These are phyloP conservation scores for Aspergillus sp. DNA, from an alignment of 2,329 filamentous ascomycete species.

Conservation along the genomic window DNA sequence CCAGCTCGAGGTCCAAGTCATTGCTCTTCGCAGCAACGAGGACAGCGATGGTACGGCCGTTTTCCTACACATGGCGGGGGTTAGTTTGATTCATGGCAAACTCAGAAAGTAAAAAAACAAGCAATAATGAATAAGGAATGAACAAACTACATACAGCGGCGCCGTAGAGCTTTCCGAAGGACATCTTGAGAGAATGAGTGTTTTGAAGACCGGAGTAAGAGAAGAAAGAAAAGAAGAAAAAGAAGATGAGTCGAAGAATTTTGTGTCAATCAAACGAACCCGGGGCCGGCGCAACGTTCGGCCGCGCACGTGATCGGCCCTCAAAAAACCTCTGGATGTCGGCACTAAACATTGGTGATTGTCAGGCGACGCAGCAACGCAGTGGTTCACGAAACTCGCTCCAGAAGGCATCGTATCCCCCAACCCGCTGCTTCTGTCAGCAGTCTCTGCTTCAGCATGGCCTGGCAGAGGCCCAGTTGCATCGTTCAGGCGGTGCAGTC, in stretches of 20 bases:
- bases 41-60: constrained; percentile 82
- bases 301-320: constrained; percentile 16
- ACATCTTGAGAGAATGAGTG: constrained; percentile 54
- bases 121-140: constrained; percentile 3
- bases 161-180: constrained; percentile 97
- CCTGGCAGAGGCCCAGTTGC: constrained; percentile 29
- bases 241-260: constrained; percentile 16
- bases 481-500: constrained; percentile 28
- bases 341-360: background rate
- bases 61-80: constrained; percentile 52
- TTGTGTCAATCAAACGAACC: constrained; percentile 18
- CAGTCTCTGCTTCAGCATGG: constrained; percentile 20
- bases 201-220: constrained; percentile 11
- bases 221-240: constrained; percentile 11
- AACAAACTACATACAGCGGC: constrained; percentile 53
- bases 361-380: background rate
- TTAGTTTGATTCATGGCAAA: constrained; percentile 10
- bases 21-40: constrained; percentile 96
- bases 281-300: constrained; percentile 20
- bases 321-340: constrained; percentile 18
- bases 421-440: constrained; percentile 7
- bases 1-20: constrained; percentile 80
- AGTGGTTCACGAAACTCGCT: background rate
- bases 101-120: constrained; percentile 1
- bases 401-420: background rate